A percentile compares a stretch with the other conserved stretches of the same genome.
Evolutionary conservation across 2,329 filamentous ascomycete species (phyloP).

Genomic region (Allantophomopsis cytisporea): DNA sequence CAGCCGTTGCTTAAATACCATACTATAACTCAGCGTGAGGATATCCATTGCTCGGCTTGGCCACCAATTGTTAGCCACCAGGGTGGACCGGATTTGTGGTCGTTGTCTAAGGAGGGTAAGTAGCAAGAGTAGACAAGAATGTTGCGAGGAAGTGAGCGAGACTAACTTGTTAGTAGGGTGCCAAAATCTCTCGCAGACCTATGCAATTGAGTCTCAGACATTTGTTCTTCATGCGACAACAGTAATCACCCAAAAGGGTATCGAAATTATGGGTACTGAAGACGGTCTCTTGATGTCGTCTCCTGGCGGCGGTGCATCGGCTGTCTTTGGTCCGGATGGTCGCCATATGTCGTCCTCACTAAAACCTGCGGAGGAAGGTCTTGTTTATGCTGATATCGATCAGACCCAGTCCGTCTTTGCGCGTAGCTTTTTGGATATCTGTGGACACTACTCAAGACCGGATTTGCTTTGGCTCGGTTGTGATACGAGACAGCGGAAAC

Average conservation of each 20-base stretch:
- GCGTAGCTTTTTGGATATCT: slow-evolving; percentile 1
- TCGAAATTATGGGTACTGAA: slow-evolving; percentile 19
- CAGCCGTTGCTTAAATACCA: slow-evolving; percentile 10
- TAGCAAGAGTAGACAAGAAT: no score
- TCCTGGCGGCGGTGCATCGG: slow-evolving; percentile 21
- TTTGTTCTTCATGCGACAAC: slow-evolving; percentile 42
- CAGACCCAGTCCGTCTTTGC: slow-evolving; percentile 7
- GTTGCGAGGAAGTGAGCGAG: background rate
- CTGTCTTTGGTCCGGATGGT: slow-evolving; percentile 19
- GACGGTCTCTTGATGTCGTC: slow-evolving; percentile 27
- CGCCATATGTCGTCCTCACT: slow-evolving; percentile 13
- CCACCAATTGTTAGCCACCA: slow-evolving; percentile 29
- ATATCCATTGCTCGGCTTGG: slow-evolving; percentile 15
- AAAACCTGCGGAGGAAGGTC: slow-evolving; percentile 14
- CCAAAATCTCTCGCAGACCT: slow-evolving; percentile 38
- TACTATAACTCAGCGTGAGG: slow-evolving; percentile 10
- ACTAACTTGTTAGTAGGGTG: slow-evolving; percentile 37
- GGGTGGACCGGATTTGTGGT: slow-evolving; percentile 15
- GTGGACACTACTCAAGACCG: slow-evolving; percentile 3
- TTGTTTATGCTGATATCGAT: slow-evolving; percentile 23
- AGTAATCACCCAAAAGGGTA: slow-evolving; percentile 34
- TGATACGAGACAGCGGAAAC: no score
- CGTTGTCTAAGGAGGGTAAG: slow-evolving; percentile 7
- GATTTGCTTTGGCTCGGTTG: slow-evolving; percentile 7
- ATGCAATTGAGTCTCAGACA: slow-evolving; percentile 41